Evolutionary conservation across 345 rosid species (phyloP), one percentile per base, ranked within the genome.

Genomic region (Cardiospermum halicacabum): DNA sequence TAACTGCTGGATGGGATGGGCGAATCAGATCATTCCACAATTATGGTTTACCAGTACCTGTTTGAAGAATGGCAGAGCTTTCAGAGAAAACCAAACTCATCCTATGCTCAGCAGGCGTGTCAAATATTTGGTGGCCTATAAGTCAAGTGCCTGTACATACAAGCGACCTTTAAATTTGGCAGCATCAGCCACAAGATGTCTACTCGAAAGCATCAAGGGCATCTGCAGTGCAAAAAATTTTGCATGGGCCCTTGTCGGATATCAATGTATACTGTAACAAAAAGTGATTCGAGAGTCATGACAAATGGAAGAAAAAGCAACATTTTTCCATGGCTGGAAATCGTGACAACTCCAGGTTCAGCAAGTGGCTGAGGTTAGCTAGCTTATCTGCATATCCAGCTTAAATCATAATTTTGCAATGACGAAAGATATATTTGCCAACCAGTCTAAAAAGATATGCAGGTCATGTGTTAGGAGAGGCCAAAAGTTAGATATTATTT

Each of bases 1-100:
- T 91, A 74, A 91, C 97, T 0, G 97, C 95, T 4, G 96, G 99
- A 11, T 83, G 85, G 85, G 97, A 94, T 71, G 99, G 99, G 68
- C 81, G 91, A 58, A 94, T 94, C 57, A 80, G 87, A 75, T 84
- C 95, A 16, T 94, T 88, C 80, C 91, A 82, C 70, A 94, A 91
- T 78, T 88, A 94, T 53, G 99, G 99, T 6, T 76, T 91, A 36
- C 99, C 97, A 1, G 88, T 82, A 30, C 69, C 83, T 1, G 79
- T 66, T 47, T 90, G 83, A 92, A 62, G 47, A 56, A 27, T 69
- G 22, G 40, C 22, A 21, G 68, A 59, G 55, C 64, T 24, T 32
- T 75, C 62, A 22, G 69, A 53, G 50, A 58, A 45, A 55, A 58
- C 45, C 51, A 30, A 57, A 65, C 47, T 22, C 39, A 53, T 63